Percentiles rank a stretch among this genome's conserved stretches.
phyloP scores from a whole-genome alignment of 108 stramenopile genomes.

The Pelagomonas calceolata region DNA sequence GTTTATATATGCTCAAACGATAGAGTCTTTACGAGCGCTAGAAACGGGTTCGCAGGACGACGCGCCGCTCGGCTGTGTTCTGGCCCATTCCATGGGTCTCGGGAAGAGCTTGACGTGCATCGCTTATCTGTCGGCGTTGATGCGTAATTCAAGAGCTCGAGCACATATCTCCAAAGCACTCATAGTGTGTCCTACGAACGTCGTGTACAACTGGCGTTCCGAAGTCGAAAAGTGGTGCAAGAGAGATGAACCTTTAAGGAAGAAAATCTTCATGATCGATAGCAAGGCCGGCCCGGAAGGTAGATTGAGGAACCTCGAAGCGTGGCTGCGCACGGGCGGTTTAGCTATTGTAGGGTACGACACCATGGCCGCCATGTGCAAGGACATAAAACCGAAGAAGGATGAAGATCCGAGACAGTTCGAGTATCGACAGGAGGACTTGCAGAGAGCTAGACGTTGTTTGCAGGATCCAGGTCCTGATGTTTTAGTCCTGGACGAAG shows the following conservation, averaged over 20 bases:
- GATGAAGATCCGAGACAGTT: not conserved
- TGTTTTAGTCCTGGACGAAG: slow-evolving; percentile 17
- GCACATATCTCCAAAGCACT: slow-evolving; percentile 5
- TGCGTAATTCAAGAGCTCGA: not conserved
- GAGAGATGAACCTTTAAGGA: not conserved
- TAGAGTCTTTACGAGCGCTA: not conserved
- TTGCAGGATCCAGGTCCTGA: slow-evolving; percentile 15
- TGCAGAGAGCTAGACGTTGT: not conserved
- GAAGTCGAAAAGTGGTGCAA: slow-evolving; percentile 25
- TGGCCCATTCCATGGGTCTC: slow-evolving; percentile 46
- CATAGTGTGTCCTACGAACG: slow-evolving; percentile 28
- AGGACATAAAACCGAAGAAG: not conserved
- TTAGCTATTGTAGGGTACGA: slow-evolving; percentile 9
- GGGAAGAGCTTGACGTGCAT: slow-evolving; percentile 46
- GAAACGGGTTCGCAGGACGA: not conserved
- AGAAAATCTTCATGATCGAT: slow-evolving; percentile 16
- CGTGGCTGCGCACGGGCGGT: slow-evolving; percentile 11
- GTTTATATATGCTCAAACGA: slow-evolving; percentile 18
- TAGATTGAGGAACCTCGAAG: not conserved
- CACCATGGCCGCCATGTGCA: not conserved
- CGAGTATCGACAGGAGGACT: not conserved
- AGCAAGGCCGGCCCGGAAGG: not conserved
- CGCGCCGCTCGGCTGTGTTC: slow-evolving; percentile 25
- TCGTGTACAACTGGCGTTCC: slow-evolving; percentile 23
- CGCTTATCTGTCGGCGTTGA: slow-evolving; percentile 2